Percentiles rank a stretch among this genome's conserved stretches.
phyloP scores from a whole-genome alignment of 345 rosid genomes.

The Isatis tinctoria region DNA sequence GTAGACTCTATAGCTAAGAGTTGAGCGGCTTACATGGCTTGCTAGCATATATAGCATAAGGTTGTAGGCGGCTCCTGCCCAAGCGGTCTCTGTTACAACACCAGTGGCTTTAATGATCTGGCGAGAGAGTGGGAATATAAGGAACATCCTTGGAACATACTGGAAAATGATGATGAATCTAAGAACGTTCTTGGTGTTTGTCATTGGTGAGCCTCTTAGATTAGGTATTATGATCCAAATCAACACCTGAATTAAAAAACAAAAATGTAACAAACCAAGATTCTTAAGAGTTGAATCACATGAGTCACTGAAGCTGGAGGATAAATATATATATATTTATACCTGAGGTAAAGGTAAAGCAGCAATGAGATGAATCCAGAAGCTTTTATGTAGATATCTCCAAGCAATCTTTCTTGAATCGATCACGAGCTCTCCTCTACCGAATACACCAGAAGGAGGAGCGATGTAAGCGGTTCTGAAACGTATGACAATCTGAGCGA shows the following conservation, averaged over 20 bases:
- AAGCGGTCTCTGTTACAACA: constrained; percentile 82
- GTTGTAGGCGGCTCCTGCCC: constrained; percentile 97
- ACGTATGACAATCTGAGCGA: constrained; percentile 60
- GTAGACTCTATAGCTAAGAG: neutral
- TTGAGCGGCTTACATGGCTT: constrained; percentile 72
- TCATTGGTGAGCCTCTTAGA: constrained; percentile 68
- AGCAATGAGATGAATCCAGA: constrained; percentile 72
- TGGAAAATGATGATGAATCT: constrained; percentile 80
- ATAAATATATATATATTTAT: neutral
- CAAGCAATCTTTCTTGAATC: constrained; percentile 57
- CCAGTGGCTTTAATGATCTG: constrained; percentile 83
- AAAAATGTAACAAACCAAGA: constrained; percentile 24
- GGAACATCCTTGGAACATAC: constrained; percentile 69
- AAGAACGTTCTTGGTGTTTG: constrained; percentile 78
- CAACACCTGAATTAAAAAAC: constrained; percentile 46
- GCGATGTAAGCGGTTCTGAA: constrained; percentile 80
- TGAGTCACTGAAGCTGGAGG: neutral
- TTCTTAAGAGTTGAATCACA: neutral
- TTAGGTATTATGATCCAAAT: constrained; percentile 78
- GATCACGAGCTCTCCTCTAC: constrained; percentile 87
- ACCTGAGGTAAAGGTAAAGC: constrained; percentile 97
- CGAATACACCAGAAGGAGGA: constrained; percentile 84
- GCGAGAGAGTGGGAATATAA: constrained; percentile 72
- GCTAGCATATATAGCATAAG: constrained; percentile 91
- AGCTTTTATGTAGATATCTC: constrained; percentile 48